Percentiles rank a stretch among this genome's conserved stretches.
Conservation (phyloP, 2,329 filamentous ascomycete species). For the Pseudonectria foliicola region DNA sequence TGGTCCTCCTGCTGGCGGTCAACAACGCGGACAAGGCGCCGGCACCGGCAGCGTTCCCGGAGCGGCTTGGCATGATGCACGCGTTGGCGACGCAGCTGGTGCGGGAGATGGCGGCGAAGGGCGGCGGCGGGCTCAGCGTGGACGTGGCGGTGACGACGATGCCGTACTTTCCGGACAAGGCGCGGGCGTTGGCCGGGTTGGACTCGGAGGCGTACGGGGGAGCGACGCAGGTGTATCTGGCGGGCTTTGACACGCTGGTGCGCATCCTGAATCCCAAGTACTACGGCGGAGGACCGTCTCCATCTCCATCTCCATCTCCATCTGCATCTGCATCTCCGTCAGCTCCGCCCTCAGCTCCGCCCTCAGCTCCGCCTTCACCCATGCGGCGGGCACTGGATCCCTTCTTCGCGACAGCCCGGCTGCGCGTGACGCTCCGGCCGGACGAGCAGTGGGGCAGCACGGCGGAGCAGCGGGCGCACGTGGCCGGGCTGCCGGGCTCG, state of each 20-base stretch:
- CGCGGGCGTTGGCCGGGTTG: slow-evolving; percentile 44
- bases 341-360: too few species aligned
- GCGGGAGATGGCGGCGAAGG: slow-evolving; percentile 7
- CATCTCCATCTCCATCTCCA: too few species aligned
- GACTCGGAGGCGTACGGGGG: slow-evolving; percentile 31
- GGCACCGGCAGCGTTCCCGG: slow-evolving; percentile 59
- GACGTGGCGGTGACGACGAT: slow-evolving; percentile 66
- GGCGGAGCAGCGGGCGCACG: slow-evolving; percentile 40
- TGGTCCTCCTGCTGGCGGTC: slow-evolving; percentile 54
- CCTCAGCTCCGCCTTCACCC: too few species aligned
- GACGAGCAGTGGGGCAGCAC: slow-evolving; percentile 51
- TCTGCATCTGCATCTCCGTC: too few species aligned
- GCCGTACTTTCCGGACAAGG: slow-evolving; percentile 71
- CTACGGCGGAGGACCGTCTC: too few species aligned
- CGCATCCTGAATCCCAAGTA: slow-evolving; percentile 69
- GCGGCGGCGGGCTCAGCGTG: slow-evolving; percentile 26
- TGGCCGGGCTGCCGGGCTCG: slow-evolving; percentile 42
- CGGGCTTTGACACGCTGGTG: slow-evolving; percentile 70
- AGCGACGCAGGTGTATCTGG: slow-evolving; percentile 57
- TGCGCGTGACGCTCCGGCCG: slow-evolving; percentile 58
- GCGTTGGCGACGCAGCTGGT: slow-evolving; percentile 54
- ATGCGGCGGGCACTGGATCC: slow-evolving; percentile 51
- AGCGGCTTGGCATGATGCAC: slow-evolving; percentile 65
- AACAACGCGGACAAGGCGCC: slow-evolving; percentile 61
- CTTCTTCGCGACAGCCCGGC: slow-evolving; percentile 54